Evolutionary conservation across 1,284 basidiomycete genomes (phyloP).

Genomic region (Tilletia indica): DNA sequence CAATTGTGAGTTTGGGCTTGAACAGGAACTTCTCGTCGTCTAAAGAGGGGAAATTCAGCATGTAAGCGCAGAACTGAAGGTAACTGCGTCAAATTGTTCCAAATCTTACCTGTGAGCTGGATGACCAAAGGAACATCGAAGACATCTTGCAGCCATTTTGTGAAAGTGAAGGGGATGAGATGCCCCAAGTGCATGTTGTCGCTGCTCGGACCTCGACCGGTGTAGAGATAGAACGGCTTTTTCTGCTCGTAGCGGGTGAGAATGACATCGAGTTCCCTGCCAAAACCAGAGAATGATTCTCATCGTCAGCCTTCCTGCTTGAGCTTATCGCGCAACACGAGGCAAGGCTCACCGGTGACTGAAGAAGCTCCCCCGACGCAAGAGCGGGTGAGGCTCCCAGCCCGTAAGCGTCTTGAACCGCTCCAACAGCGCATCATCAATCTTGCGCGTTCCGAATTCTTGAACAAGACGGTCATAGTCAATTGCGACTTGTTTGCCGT

Average conservation of each 20-base stretch:
- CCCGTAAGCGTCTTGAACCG: constrained; percentile 91
- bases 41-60: neutral
- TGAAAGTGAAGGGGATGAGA: constrained; percentile 95
- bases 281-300: neutral
- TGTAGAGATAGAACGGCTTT: constrained; percentile 98
- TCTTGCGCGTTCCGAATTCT: constrained; percentile 85
- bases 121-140: constrained; percentile 92
- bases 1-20: constrained; percentile 86
- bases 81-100: constrained; percentile 15
- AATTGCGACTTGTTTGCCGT: constrained; percentile 71
- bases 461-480: constrained; percentile 94
- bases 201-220: constrained; percentile 91
- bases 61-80: neutral
- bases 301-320: too few species aligned
- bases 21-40: constrained; percentile 99
- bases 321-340: neutral
- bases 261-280: constrained; percentile 87
- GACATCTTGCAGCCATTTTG: constrained; percentile 97
- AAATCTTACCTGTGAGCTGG: constrained; percentile 76
- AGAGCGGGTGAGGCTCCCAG: constrained; percentile 80
- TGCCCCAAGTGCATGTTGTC: constrained; percentile 98
- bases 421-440: constrained; percentile 75
- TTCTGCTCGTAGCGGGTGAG: constrained; percentile 93
- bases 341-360: constrained; percentile 75
- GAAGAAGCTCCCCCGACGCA: constrained; percentile 93